These are phyloP conservation scores for Rhipidocladum racemiflorum DNA, from an alignment of 176 grass and related monocot species.

Conservation along the genomic window DNA sequence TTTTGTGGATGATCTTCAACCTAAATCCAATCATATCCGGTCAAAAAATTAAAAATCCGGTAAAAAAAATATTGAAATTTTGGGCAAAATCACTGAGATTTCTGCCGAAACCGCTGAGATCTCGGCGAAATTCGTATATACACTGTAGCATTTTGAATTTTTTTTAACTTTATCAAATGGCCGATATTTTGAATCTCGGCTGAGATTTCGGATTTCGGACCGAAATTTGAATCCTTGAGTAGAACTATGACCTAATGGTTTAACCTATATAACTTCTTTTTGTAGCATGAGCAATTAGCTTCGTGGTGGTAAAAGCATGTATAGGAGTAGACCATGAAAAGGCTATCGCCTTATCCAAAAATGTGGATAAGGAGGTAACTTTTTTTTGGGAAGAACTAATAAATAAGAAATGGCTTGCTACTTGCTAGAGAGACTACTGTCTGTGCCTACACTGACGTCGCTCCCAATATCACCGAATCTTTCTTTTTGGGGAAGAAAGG, in stretches of 20 bases:
- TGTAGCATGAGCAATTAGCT: not conserved
- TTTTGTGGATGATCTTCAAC: too few species aligned
- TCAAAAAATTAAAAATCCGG: too few species aligned
- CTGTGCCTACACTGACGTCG: conserved; percentile 24
- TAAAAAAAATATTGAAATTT: too few species aligned
- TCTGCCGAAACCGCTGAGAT: too few species aligned
- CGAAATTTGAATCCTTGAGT: too few species aligned
- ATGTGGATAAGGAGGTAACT: conserved; percentile 9
- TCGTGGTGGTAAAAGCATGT: conserved; percentile 16
- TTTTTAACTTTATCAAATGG: too few species aligned
- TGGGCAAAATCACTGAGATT: too few species aligned
- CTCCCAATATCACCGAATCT: not conserved
- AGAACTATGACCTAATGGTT: not conserved
- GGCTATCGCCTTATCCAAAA: conserved; percentile 40
- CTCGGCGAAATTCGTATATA: too few species aligned
- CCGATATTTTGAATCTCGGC: too few species aligned
- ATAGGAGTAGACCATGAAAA: conserved; percentile 34
- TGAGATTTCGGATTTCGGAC: too few species aligned
- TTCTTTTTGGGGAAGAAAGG: not conserved
- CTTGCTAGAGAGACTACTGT: not conserved
- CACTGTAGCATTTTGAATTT: too few species aligned
- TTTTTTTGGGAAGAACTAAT: conserved; percentile 24
- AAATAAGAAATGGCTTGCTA: not conserved
- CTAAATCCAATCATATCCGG: too few species aligned
- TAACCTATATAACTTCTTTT: not conserved